Base-by-base conservation (phyloP, 371 early-diverging fungal species). In the Mucor plumbeus region DNA sequence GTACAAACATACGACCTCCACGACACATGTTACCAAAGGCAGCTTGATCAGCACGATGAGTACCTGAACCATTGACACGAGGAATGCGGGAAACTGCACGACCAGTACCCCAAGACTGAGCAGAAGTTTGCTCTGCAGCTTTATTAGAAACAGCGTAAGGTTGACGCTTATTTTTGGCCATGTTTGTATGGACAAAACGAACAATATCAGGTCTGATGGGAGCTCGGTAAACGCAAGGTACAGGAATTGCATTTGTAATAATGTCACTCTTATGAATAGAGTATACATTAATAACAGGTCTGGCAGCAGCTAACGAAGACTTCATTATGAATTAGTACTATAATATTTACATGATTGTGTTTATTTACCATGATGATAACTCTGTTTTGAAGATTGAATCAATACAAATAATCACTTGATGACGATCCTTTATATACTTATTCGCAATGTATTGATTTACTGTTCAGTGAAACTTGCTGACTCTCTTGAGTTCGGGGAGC, bases 31-130 rank as follows among this genome's bases (percentile, higher is more conserved):
- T 67, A 40, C 68, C 68, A 88, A 99, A 99, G 70, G 99, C 99
- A 79, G 98, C 99, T 75, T 99, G 99, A 79, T 99, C 99, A 75
- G 99, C 92, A 82, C 99, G 95, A 90, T 95, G 95, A 70, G 99
- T 99, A 88, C 99, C 99, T 70, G 95, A 90, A 77, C 99, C 99
- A 71, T 90, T 89, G 65, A 99, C 99, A 89, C 99, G 95, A 75
- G 99, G 99, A 79, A 99, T 99, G 95, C 99, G 97, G 63, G 99
- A 98, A 78, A 99, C 97, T 77, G 99, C 99, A 87, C 99, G 97
- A 93, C 96, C 97, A 63, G 99, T 99, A 90, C 99, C 99, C 99
- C 99, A 99, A 67, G 99, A 99, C 83, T 94, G 95, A 70, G 99
- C 99, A 68, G 98, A 98, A 81, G 99, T 99, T 89, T 99, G 98